Conservation (phyloP, 1,139 yeast genomes). For the Saccharomyces hybrid region DNA sequence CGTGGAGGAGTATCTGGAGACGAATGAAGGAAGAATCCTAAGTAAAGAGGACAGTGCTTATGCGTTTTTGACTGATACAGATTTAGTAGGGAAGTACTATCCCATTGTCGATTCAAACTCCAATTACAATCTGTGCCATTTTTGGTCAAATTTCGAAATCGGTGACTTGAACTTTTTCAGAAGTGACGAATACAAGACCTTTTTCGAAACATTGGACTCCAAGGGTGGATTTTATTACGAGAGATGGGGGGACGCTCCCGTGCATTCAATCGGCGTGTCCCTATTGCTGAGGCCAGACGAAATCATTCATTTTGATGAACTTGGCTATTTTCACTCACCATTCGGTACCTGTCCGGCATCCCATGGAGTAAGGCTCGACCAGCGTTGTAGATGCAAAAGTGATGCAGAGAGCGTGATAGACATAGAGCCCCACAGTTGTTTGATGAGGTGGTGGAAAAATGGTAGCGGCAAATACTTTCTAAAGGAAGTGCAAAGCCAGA, state of each 20-base stretch:
- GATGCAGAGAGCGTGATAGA: slow-evolving; percentile 42
- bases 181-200: no score
- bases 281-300: no score
- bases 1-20: slow-evolving; percentile 54
- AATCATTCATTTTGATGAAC: no score
- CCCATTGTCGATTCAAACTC: slow-evolving; percentile 34
- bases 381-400: slow-evolving; percentile 63
- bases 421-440: slow-evolving; percentile 54
- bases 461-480: slow-evolving; percentile 37
- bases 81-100: slow-evolving; percentile 29
- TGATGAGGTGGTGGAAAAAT: slow-evolving; percentile 74
- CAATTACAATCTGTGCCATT: slow-evolving; percentile 29
- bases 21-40: slow-evolving; percentile 44
- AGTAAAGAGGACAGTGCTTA: slow-evolving; percentile 62
- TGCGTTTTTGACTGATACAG: slow-evolving; percentile 60
- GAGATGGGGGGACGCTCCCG: no score
- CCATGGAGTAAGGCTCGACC: slow-evolving; percentile 39
- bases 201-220: no score
- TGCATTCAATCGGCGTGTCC: no score
- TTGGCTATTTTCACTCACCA: slow-evolving; percentile 38
- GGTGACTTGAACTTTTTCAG: no score
- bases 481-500: not conserved
- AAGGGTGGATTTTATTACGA: no score
- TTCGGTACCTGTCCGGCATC: slow-evolving; percentile 69
- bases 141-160: no score